These are phyloP conservation scores for Neocucurbitaria cava DNA, from an alignment of 2,329 filamentous ascomycete genomes.

Conservation along the genomic window DNA sequence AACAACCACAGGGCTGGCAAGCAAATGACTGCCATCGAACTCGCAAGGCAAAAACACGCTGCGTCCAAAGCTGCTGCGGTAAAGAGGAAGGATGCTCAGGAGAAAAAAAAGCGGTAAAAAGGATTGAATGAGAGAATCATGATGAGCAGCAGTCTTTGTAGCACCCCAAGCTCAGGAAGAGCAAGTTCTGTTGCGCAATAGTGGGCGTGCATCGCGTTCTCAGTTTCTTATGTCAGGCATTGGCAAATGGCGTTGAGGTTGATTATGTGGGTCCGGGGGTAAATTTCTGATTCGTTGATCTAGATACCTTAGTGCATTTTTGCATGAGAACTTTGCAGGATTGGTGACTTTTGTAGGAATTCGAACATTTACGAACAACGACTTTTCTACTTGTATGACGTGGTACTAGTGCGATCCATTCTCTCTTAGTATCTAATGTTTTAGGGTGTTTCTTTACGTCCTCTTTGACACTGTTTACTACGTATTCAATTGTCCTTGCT, in stretches of 20 bases:
- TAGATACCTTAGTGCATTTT: conserved; percentile 40
- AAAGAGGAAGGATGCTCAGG: conserved; percentile 38
- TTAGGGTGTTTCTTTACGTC: not conserved
- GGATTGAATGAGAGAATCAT: conserved; percentile 21
- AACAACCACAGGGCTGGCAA: conserved; percentile 29
- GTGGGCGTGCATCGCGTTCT: conserved; percentile 12
- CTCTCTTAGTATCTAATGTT: not conserved
- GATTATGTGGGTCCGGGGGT: conserved; percentile 11
- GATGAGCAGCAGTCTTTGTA: conserved; percentile 16
- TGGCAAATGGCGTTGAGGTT: conserved; percentile 25
- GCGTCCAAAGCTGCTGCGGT: conserved; percentile 51
- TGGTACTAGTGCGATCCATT: not conserved
- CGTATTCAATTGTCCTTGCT: not conserved
- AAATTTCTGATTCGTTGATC: conserved; percentile 32
- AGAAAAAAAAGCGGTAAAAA: conserved; percentile 29
- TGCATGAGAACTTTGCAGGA: conserved; percentile 6
- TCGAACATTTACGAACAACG: not conserved
- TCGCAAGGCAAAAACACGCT: conserved; percentile 64
- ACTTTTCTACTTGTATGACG: conserved; percentile 10
- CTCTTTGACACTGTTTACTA: not conserved
- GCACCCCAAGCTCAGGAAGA: conserved; percentile 33
- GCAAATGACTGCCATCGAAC: conserved; percentile 55
- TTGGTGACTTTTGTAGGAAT: not conserved
- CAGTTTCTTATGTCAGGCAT: conserved; percentile 20
- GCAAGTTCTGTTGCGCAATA: conserved; percentile 34